phyloP scores from a whole-genome alignment of 768 basidiomycete species.

The Macrocybe gigantea region DNA sequence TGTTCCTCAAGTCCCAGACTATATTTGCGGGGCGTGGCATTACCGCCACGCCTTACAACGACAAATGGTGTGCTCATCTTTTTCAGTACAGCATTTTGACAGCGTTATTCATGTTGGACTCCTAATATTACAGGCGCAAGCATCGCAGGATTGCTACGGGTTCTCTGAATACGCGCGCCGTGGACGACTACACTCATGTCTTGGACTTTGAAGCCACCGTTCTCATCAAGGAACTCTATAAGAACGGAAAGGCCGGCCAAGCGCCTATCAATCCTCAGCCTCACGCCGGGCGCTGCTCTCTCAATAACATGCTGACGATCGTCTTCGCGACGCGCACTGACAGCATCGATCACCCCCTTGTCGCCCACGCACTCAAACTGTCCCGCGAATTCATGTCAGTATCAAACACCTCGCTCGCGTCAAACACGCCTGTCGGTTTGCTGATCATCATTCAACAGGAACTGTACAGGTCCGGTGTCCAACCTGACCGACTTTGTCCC shows the following conservation, averaged over 20 bases:
- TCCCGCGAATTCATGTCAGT: slow-evolving; percentile 41
- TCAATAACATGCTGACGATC: slow-evolving; percentile 41
- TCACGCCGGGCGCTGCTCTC: slow-evolving; percentile 31
- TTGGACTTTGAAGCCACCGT: slow-evolving; percentile 34
- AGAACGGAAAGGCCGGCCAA: slow-evolving; percentile 21
- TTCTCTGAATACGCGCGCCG: slow-evolving; percentile 26
- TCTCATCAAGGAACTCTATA: slow-evolving; percentile 31
- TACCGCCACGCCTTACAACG: slow-evolving; percentile 37
- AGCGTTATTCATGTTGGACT: slow-evolving; percentile 1
- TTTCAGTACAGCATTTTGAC: background rate
- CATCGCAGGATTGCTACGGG: slow-evolving; percentile 34
- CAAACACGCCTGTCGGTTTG: slow-evolving; percentile 4
- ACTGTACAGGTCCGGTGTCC: slow-evolving; percentile 37
- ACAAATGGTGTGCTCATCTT: slow-evolving; percentile 24
- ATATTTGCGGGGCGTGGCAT: slow-evolving; percentile 38
- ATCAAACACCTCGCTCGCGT: background rate
- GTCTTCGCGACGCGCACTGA: slow-evolving; percentile 37
- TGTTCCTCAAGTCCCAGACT: slow-evolving; percentile 38
- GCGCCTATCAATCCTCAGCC: slow-evolving; percentile 32
- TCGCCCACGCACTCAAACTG: slow-evolving; percentile 26
- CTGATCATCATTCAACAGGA: slow-evolving; percentile 17
- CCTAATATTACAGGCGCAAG: slow-evolving; percentile 23
- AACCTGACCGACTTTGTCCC: slow-evolving; percentile 41
- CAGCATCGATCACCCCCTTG: slow-evolving; percentile 29
- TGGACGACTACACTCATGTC: slow-evolving; percentile 27